A percentile compares a stretch with the other conserved stretches of the same genome.
Evolutionary conservation across 768 basidiomycete genomes (phyloP).

Genomic region (Fistulinella prunicolor): DNA sequence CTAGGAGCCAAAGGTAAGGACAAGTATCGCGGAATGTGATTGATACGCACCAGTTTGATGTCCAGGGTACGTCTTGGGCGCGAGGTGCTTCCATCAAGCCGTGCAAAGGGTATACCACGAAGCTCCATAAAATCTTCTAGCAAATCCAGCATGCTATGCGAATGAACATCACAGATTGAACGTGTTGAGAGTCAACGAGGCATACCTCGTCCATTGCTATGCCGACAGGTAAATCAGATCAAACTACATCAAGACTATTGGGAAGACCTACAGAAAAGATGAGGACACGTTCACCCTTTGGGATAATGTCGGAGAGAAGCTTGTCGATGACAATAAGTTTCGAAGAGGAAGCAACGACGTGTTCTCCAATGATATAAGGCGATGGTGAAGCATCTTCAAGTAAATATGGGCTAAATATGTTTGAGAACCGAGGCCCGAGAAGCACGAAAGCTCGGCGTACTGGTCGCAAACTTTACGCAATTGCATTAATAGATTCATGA

Average conservation of each 20-base stretch:
- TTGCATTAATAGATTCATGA: constrained; percentile 72
- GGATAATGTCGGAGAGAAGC: constrained; percentile 50
- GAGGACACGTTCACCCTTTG: constrained; percentile 59
- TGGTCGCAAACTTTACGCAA: constrained; percentile 71
- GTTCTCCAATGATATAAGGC: constrained; percentile 51
- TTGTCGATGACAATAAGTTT: constrained; percentile 61
- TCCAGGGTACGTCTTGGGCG: constrained; percentile 56
- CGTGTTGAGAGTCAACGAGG: background rate
- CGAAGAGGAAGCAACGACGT: constrained; percentile 53
- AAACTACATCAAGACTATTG: background rate
- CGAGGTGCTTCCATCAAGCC: constrained; percentile 53
- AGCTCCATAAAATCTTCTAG: constrained; percentile 65
- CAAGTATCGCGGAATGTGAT: background rate
- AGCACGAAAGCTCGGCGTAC: constrained; percentile 30
- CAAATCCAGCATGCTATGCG: constrained; percentile 59
- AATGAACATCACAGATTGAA: constrained; percentile 1
- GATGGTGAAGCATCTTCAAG: constrained; percentile 47
- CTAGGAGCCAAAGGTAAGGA: constrained; percentile 24
- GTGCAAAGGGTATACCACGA: constrained; percentile 56
- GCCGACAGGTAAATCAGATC: constrained; percentile 11
- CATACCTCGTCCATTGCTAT: constrained; percentile 59
- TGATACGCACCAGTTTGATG: constrained; percentile 47
- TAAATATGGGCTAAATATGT: constrained; percentile 46
- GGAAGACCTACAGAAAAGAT: constrained; percentile 57
- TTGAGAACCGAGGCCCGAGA: constrained; percentile 2